Conservation (phyloP, 768 basidiomycete species). For the Gymnopilus dilepis region DNA sequence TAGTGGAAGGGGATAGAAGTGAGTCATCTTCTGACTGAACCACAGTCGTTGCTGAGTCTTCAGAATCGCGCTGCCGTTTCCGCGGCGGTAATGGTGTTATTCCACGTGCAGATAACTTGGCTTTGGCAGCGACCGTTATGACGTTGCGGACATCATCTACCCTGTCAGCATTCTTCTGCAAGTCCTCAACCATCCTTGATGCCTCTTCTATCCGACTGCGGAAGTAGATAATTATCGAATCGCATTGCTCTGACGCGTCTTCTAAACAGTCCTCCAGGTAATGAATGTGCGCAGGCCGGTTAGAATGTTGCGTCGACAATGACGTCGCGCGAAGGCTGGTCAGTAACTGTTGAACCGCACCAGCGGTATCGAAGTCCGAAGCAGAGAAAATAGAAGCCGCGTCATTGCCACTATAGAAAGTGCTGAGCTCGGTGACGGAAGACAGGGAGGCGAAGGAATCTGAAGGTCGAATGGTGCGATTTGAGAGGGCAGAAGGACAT, state of each 20-base stretch:
- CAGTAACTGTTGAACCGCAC: constrained; percentile 53
- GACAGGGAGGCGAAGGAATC: constrained; percentile 56
- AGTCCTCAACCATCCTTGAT: constrained; percentile 50
- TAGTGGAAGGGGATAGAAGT: constrained; percentile 2
- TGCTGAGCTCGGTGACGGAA: constrained; percentile 46
- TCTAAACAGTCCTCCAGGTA: constrained; percentile 50
- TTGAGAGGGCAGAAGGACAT: constrained; percentile 58
- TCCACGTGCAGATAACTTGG: constrained; percentile 44
- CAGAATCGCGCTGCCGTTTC: constrained; percentile 61
- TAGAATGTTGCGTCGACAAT: constrained; percentile 42
- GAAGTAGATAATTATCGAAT: constrained; percentile 54
- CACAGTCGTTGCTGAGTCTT: constrained; percentile 65
- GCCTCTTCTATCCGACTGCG: constrained; percentile 59
- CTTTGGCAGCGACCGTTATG: constrained; percentile 49
- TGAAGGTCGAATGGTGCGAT: constrained; percentile 55
- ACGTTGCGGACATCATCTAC: constrained; percentile 49
- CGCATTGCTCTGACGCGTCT: constrained; percentile 52
- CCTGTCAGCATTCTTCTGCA: constrained; percentile 48
- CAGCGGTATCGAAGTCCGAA: constrained; percentile 50
- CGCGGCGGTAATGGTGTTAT: constrained; percentile 34
- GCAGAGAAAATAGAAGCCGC: constrained; percentile 42
- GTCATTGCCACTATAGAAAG: constrained; percentile 30
- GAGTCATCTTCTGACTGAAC: constrained; percentile 37
- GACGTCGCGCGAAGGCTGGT: constrained; percentile 59
- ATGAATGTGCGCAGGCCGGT: constrained; percentile 42